These are phyloP conservation scores for Euphorbia celastroides DNA, from an alignment of 441 rosid genomes.

Conservation along the genomic window DNA sequence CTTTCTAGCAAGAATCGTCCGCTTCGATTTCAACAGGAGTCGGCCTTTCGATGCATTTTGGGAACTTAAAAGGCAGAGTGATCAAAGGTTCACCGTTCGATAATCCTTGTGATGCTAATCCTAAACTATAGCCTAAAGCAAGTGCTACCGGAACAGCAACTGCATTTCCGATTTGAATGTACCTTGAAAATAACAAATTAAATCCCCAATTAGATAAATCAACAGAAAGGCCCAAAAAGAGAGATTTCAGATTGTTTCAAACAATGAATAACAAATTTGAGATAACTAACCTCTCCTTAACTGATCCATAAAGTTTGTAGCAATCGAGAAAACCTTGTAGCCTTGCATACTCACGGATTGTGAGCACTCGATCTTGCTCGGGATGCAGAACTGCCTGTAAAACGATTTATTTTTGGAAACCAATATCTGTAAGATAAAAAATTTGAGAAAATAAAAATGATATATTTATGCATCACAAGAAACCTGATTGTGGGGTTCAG, in stretches of 20 bases:
- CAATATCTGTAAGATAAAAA: background rate
- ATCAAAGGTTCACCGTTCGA: slow-evolving; percentile 24
- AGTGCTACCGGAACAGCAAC: slow-evolving; percentile 15
- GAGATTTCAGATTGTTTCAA: background rate
- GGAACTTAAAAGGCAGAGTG: slow-evolving; percentile 32
- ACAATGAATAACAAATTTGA: too few species aligned
- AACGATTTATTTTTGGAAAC: background rate
- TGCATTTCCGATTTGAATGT: slow-evolving; percentile 19
- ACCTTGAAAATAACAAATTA: slow-evolving; percentile 9
- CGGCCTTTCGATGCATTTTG: slow-evolving; percentile 13
- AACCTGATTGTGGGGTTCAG: slow-evolving; percentile 21
- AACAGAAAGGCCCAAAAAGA: background rate
- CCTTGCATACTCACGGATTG: slow-evolving; percentile 17
- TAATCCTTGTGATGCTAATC: slow-evolving; percentile 22
- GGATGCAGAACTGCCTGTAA: slow-evolving; percentile 9
- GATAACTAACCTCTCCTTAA: slow-evolving; percentile 16
- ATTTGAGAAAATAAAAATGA: too few species aligned
- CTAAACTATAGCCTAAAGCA: slow-evolving; percentile 9
- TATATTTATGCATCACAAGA: background rate
- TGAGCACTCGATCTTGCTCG: slow-evolving; percentile 12
- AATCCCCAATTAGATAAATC: background rate
- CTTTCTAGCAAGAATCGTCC: background rate
- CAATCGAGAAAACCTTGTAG: slow-evolving; percentile 18
- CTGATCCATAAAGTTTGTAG: slow-evolving; percentile 8
- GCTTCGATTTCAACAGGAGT: slow-evolving; percentile 3